Percentiles rank a stretch among this genome's conserved stretches.
phyloP scores from a whole-genome alignment of 2,329 filamentous ascomycete species.

The Botrytis deweyae region DNA sequence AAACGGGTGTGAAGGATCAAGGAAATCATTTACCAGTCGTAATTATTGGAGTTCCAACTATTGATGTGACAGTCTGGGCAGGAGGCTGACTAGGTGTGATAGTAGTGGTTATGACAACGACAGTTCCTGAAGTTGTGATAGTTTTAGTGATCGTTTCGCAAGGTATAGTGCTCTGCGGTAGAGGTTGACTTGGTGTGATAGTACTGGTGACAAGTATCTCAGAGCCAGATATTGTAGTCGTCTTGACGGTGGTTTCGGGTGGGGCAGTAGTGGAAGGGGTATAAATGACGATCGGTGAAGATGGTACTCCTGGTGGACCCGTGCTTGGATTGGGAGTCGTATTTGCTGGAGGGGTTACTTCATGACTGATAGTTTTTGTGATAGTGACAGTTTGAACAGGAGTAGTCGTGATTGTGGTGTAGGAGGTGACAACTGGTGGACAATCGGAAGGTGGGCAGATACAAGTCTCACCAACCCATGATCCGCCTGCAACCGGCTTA shows the following conservation, averaged over 20 bases:
- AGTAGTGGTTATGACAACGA: background rate
- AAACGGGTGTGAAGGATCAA: background rate
- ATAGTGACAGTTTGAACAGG: constrained; percentile 11
- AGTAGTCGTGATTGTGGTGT: constrained; percentile 12
- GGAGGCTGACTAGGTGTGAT: background rate
- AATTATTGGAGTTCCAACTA: background rate
- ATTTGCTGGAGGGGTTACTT: background rate
- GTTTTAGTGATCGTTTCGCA: background rate
- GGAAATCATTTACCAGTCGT: background rate
- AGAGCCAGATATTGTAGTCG: constrained; percentile 8
- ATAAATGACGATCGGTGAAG: background rate
- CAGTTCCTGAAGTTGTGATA: constrained; percentile 6
- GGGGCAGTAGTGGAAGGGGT: background rate
- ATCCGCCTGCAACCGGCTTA: constrained; percentile 22
- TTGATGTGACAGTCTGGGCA: background rate
- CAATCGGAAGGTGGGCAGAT: constrained; percentile 4
- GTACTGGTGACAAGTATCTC: constrained; percentile 1
- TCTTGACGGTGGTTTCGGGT: background rate
- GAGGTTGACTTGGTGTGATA: background rate
- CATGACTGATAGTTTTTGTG: constrained; percentile 8
- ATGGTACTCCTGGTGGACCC: background rate
- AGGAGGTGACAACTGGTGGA: constrained; percentile 11
- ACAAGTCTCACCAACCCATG: constrained; percentile 14
- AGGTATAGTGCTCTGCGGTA: background rate
- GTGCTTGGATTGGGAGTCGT: background rate